Evolutionary conservation across 257 asterid species (phyloP).

Genomic region (Petunia axillaris): DNA sequence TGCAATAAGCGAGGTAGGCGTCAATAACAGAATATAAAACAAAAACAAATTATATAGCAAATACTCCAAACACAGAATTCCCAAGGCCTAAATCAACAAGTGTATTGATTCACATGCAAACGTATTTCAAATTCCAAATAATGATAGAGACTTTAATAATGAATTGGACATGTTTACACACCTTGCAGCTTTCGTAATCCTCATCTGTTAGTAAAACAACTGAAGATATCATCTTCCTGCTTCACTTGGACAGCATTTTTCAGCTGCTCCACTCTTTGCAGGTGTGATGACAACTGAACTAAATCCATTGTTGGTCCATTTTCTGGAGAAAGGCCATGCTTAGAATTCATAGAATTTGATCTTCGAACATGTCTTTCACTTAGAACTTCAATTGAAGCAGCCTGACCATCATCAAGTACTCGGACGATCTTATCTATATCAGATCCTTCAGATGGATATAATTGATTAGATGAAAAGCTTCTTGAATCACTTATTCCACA

Average conservation of each 20-base stretch:
- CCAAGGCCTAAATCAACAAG: background rate
- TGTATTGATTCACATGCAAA: background rate
- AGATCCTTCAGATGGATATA: background rate
- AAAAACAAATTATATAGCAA: background rate
- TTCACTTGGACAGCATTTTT: constrained; percentile 20
- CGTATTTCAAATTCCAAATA: background rate
- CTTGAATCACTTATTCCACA: background rate
- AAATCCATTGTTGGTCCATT: constrained; percentile 20
- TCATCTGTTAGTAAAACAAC: background rate
- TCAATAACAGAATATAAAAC: background rate
- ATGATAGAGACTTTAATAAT: background rate
- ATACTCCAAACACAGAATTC: background rate
- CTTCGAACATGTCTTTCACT: background rate
- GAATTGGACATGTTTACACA: background rate
- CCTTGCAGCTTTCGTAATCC: background rate
- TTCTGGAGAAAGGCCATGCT: background rate
- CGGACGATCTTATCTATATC: background rate
- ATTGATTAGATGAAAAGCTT: background rate
- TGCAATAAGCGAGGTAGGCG: background rate
- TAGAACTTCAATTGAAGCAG: background rate
- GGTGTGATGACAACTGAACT: constrained; percentile 23
- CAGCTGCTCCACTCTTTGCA: constrained; percentile 30
- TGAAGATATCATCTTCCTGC: constrained; percentile 7
- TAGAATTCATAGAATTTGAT: constrained; percentile 5
- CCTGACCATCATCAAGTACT: background rate